Evolutionary conservation across 2,329 filamentous ascomycete species (phyloP).

Genomic region (Cryphonectria parasitica): DNA sequence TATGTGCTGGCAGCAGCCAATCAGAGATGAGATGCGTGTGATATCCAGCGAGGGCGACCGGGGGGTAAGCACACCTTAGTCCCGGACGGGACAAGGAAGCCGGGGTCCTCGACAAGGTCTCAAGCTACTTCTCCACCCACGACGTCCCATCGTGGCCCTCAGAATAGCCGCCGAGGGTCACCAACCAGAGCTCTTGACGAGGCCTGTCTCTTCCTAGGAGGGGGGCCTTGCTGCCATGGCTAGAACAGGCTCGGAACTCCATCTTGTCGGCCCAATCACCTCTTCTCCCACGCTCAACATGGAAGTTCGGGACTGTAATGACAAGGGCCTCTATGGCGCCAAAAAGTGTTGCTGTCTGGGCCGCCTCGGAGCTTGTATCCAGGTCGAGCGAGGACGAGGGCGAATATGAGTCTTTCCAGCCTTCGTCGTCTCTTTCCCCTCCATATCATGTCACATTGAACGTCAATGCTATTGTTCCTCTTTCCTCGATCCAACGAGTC

Average conservation of each 20-base stretch:
- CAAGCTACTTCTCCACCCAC: conserved; percentile 12
- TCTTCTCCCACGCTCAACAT: conserved; percentile 8
- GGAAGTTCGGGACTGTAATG: conserved; percentile 13
- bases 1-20: conserved; percentile 12
- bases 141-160: conserved; percentile 17
- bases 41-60: conserved; percentile 9
- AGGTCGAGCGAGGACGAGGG: conserved; percentile 6
- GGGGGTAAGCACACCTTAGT: conserved; percentile 16
- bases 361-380: conserved; percentile 20
- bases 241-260: conserved; percentile 9
- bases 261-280: conserved; percentile 23
- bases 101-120: conserved; percentile 15
- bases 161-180: conserved; percentile 24
- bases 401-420: conserved; percentile 11
- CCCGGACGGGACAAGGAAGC: conserved; percentile 12
- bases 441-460: conserved; percentile 9
- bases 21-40: neutral
- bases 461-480: conserved; percentile 2
- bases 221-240: neutral
- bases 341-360: conserved; percentile 12
- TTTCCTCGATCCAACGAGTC: neutral
- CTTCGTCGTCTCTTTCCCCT: neutral
- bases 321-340: conserved; percentile 26
- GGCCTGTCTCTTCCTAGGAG: neutral
- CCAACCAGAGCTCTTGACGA: conserved; percentile 21